Evolutionary conservation across 768 basidiomycete species (phyloP).

Genomic region (Cyclocybe cylindracea): DNA sequence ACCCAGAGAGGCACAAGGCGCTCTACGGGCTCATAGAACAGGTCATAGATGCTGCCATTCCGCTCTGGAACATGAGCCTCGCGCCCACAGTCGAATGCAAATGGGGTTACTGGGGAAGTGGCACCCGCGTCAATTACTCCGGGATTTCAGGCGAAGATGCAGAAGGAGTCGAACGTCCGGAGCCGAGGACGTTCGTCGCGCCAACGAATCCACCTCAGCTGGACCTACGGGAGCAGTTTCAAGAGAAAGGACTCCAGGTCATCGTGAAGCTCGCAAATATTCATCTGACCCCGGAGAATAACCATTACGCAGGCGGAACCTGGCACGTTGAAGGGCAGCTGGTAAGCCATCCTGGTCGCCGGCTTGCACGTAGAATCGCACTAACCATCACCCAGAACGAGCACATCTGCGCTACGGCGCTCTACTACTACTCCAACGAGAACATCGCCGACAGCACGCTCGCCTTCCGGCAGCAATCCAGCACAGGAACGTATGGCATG

Average conservation of each 20-base stretch:
- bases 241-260: slow-evolving; percentile 16
- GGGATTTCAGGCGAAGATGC: slow-evolving; percentile 4
- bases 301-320: slow-evolving; percentile 23
- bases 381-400: slow-evolving; percentile 25
- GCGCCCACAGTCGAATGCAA: slow-evolving; percentile 10
- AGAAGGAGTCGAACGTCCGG: slow-evolving; percentile 8
- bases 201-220: slow-evolving; percentile 1
- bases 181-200: slow-evolving; percentile 17
- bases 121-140: slow-evolving; percentile 16
- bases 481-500: neutral
- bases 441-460: slow-evolving; percentile 25
- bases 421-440: slow-evolving; percentile 28
- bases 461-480: slow-evolving; percentile 22
- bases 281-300: slow-evolving; percentile 29
- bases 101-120: too few relatives aligned
- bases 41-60: slow-evolving; percentile 27
- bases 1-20: slow-evolving; percentile 24
- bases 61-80: slow-evolving; percentile 30
- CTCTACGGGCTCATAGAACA: slow-evolving; percentile 28
- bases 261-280: slow-evolving; percentile 31
- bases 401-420: slow-evolving; percentile 29
- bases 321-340: slow-evolving; percentile 34
- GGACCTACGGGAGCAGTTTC: slow-evolving; percentile 12
- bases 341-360: slow-evolving; percentile 4
- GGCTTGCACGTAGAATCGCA: too few relatives aligned